A percentile compares a stretch with the other conserved stretches of the same genome.
phyloP scores from a whole-genome alignment of 495 filamentous ascomycete species.

The Podospora pseudocomata region DNA sequence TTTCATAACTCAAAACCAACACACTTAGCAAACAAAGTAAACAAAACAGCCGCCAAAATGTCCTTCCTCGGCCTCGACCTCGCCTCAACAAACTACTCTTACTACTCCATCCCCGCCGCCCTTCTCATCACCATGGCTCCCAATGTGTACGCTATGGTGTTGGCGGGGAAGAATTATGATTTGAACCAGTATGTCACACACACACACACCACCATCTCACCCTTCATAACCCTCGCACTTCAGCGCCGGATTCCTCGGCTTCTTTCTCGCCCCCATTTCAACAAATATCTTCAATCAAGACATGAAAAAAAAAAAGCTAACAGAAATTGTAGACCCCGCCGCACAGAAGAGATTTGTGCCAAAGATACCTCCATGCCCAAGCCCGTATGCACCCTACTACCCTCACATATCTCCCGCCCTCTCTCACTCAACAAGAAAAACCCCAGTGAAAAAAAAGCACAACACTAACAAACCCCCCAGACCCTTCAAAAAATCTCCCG shows the following conservation, averaged over 20 bases:
- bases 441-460: no score
- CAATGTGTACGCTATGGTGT: constrained; percentile 31
- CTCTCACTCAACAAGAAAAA: no score
- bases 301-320: no score
- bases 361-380: constrained; percentile 44
- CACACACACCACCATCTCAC: not conserved
- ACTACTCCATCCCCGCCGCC: constrained; percentile 49
- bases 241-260: no score
- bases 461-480: constrained; percentile 1
- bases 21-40: not conserved
- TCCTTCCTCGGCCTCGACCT: constrained; percentile 37
- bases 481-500: constrained; percentile 42
- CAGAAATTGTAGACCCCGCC: constrained; percentile 19
- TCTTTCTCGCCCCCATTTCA: no score
- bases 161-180: constrained; percentile 44
- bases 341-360: constrained; percentile 26
- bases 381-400: constrained; percentile 22
- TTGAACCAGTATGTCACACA: constrained; percentile 23
- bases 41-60: constrained; percentile 32
- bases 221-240: no score
- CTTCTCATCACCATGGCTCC: constrained; percentile 39
- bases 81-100: constrained; percentile 42
- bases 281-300: no score
- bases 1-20: not conserved
- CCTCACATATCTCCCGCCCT: no score